Conservation (phyloP, 768 basidiomycete genomes). For the Lactarius quietus region DNA sequence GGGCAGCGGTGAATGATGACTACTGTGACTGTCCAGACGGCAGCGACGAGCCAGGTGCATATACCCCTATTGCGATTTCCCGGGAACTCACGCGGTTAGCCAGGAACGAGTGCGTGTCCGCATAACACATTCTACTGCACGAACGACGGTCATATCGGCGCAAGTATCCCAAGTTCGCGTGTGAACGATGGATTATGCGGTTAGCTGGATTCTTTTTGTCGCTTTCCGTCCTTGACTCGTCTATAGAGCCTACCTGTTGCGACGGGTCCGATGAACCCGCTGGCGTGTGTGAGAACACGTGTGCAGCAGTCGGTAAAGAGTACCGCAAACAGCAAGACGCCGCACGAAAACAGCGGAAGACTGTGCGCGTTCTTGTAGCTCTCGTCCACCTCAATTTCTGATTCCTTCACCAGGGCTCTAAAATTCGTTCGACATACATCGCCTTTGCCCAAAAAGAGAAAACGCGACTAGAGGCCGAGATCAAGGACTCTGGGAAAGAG, state of each 20-base stretch:
- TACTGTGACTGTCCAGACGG: slow-evolving; percentile 93
- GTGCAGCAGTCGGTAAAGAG: slow-evolving; percentile 67
- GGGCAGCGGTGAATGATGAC: slow-evolving; percentile 86
- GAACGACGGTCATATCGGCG: slow-evolving; percentile 86
- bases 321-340: slow-evolving; percentile 66
- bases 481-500: slow-evolving; percentile 52
- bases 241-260: slow-evolving; percentile 83
- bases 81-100: slow-evolving; percentile 10
- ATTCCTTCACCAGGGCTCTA: slow-evolving; percentile 61
- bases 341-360: slow-evolving; percentile 75
- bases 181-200: slow-evolving; percentile 95
- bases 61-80: neutral
- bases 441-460: slow-evolving; percentile 87
- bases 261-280: slow-evolving; percentile 91
- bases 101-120: slow-evolving; percentile 84
- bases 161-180: slow-evolving; percentile 70
- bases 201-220: slow-evolving; percentile 37
- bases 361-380: slow-evolving; percentile 44
- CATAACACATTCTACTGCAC: slow-evolving; percentile 75
- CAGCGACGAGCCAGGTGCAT: slow-evolving; percentile 88
- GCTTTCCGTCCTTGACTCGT: slow-evolving; percentile 21
- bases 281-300: slow-evolving; percentile 76
- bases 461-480: slow-evolving; percentile 66
- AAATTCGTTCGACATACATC: slow-evolving; percentile 88
- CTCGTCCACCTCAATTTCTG: neutral